Evolutionary conservation across 1,139 yeast genomes (phyloP).

Genomic region (Kodamaea ohmeri): DNA sequence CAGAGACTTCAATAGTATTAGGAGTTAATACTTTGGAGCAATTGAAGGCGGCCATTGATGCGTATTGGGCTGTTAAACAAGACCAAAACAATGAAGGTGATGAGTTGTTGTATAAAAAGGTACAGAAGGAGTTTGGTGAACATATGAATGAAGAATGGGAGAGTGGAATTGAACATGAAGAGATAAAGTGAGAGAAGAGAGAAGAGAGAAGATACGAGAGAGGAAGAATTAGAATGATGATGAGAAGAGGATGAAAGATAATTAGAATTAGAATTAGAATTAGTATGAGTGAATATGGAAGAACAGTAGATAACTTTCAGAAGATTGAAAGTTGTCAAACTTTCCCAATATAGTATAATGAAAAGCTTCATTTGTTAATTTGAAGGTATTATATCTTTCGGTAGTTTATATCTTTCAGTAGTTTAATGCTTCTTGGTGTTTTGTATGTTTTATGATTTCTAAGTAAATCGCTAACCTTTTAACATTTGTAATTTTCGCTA

Average conservation of each 20-base stretch:
- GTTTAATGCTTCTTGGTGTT: neutral
- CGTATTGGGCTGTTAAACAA: slow-evolving; percentile 49
- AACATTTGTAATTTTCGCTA: neutral
- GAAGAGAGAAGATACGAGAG: neutral
- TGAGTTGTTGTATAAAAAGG: slow-evolving; percentile 39
- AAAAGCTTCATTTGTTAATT: no score
- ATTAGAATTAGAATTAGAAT: no score
- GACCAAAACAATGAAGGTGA: slow-evolving; percentile 39
- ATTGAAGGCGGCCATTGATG: slow-evolving; percentile 58
- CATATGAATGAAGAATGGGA: slow-evolving; percentile 70
- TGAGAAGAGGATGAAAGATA: no score
- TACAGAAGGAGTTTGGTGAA: slow-evolving; percentile 45
- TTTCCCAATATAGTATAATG: no score
- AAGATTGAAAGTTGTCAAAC: no score
- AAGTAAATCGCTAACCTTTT: neutral
- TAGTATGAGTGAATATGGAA: no score
- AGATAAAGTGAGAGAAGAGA: slow-evolving; percentile 1
- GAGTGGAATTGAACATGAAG: slow-evolving; percentile 50
- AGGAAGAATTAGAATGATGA: no score
- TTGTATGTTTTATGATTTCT: neutral
- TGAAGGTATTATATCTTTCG: no score
- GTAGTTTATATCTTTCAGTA: no score
- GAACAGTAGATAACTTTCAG: no score
- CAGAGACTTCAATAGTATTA: slow-evolving; percentile 60
- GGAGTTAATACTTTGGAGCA: slow-evolving; percentile 70